phyloP scores from a whole-genome alignment of 2,329 filamentous ascomycete species.

The Capronia epimyces region DNA sequence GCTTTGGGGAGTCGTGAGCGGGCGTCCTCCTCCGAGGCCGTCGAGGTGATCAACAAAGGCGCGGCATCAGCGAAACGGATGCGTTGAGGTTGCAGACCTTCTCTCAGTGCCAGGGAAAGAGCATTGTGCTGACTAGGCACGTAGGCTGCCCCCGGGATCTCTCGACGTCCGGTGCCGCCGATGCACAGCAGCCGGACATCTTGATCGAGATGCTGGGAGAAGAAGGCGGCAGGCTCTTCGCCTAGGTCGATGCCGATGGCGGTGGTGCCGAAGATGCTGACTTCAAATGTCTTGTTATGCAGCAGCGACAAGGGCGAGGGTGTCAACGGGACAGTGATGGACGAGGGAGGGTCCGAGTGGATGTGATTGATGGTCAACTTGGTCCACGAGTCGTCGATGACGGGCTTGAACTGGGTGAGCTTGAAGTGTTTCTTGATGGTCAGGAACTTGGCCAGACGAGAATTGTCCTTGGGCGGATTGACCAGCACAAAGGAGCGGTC shows the following conservation, averaged over 20 bases:
- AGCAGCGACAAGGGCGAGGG: conserved; percentile 25
- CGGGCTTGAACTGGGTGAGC: conserved; percentile 24
- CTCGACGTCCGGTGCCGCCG: conserved; percentile 26
- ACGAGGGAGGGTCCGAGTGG: conserved; percentile 14
- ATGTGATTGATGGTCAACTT: conserved; percentile 26
- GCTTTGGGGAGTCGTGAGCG: conserved; percentile 19
- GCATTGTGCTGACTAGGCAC: conserved; percentile 24
- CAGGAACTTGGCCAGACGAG: conserved; percentile 23
- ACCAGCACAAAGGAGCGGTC: conserved; percentile 27
- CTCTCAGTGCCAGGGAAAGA: conserved; percentile 22
- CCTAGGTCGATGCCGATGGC: conserved; percentile 27
- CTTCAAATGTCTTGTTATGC: conserved; percentile 22
- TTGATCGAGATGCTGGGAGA: conserved; percentile 24
- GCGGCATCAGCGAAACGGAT: conserved; percentile 27
- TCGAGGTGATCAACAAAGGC: conserved; percentile 24
- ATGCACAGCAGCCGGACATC: conserved; percentile 25
- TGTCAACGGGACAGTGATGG: conserved; percentile 24
- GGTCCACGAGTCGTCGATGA: conserved; percentile 27
- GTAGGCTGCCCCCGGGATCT: conserved; percentile 28
- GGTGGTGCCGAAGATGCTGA: conserved; percentile 27
- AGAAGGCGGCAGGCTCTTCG: conserved; percentile 23
- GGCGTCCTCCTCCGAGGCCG: conserved; percentile 24
- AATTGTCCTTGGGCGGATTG: conserved; percentile 22
- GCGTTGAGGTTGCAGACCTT: conserved; percentile 25
- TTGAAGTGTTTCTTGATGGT: conserved; percentile 27